Evolutionary conservation across 768 basidiomycete species (phyloP), one percentile per base, ranked within the genome.

Genomic region (Krasilnikovozyma curviuscula): DNA sequence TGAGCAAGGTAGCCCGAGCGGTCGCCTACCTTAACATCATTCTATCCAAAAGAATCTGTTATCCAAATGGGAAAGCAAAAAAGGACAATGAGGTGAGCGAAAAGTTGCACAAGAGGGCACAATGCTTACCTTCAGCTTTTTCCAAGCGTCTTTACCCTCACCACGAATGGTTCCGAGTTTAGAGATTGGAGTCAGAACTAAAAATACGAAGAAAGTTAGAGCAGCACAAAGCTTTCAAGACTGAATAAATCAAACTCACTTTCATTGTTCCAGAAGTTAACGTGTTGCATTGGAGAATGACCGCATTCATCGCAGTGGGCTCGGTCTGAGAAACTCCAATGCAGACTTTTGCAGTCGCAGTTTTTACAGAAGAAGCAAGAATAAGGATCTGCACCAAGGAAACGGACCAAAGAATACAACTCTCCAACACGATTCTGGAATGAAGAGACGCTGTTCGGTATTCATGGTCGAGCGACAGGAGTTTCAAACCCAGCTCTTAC

Each of bases 361-460:
- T 69, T 66, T 68, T 93, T 95, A 67, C 86, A 93, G 65, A 85
- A 91, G 66, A 89, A 91, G 64, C 73, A 82, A 3, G 84, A 78
- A 61, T 84, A 88, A 0, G 84, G 85, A 62, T 88, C 83, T 25
- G 83, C 83, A n/a, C 85, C 85, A 44, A 91, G 65, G 68, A 95
- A 93, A 41, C 65, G 52, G 25, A 95, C 75, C 34, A 93, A 73
- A 63, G 88, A 93, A 67, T 98, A 98, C 42, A 98, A 67, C 62
- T 98, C 93, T 54, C 93, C 93, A n/a, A 98, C 93, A 55, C 93
- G 79, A 60, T 95, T 95, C 64, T 98, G 91, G 8, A 98, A 69
- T 0, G 91, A 91, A 6, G 91, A 95, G 5, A 89, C 89, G 28
- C 33, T 21, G 45, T 18, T 37, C 35, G 25, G 19, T 7, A 33